Percentiles rank a stretch among this genome's conserved stretches.
Evolutionary conservation across 2,329 filamentous ascomycete species (phyloP).

Genomic region (Botrytis cinerea): DNA sequence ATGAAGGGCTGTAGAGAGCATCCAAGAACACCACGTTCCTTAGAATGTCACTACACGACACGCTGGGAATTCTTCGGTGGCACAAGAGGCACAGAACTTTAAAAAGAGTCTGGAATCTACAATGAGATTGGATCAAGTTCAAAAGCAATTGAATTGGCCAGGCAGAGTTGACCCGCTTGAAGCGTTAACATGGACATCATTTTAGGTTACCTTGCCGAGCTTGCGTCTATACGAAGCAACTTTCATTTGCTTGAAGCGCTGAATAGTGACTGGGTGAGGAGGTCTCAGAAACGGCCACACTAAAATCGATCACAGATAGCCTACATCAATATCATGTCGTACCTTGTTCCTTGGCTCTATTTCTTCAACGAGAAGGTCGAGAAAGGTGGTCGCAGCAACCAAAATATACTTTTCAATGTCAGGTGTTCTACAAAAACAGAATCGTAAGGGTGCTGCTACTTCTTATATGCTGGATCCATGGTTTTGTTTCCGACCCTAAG

Average conservation of each 20-base stretch:
- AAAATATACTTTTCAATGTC: background rate
- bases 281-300: conserved; percentile 19
- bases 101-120: conserved; percentile 13
- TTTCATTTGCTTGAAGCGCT: conserved; percentile 24
- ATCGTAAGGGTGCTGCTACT: background rate
- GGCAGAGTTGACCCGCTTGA: conserved; percentile 20
- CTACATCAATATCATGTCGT: conserved; percentile 17
- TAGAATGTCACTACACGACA: background rate
- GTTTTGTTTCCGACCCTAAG: background rate
- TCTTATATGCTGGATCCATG: background rate
- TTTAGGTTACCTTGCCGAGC: conserved; percentile 20
- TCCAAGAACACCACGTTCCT: background rate
- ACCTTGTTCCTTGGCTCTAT: background rate
- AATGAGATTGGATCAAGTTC: conserved; percentile 10
- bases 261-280: background rate
- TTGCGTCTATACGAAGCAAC: conserved; percentile 25
- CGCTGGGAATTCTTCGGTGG: conserved; percentile 4
- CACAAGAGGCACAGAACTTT: conserved; percentile 18
- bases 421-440: conserved; percentile 1
- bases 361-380: conserved; percentile 13
- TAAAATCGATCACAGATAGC: conserved; percentile 17
- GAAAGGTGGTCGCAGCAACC: background rate
- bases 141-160: conserved; percentile 10
- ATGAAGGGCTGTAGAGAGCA: background rate
- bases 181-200: conserved; percentile 21